Percentiles rank a stretch among this genome's conserved stretches.
Conservation (phyloP, 495 filamentous ascomycete species). For the Hapsidospora chrysogenum region DNA sequence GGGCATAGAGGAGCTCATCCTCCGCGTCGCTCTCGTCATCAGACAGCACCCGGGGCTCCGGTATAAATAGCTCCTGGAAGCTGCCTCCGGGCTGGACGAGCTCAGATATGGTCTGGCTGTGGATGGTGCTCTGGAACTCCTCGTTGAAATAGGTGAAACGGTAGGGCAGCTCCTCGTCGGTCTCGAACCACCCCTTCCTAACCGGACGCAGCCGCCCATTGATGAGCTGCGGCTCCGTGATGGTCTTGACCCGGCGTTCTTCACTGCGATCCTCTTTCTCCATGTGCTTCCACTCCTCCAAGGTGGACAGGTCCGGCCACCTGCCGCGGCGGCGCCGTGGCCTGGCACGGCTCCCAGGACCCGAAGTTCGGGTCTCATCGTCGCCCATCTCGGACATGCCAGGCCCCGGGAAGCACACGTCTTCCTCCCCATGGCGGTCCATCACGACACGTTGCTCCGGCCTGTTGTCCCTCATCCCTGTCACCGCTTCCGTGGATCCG, state of each 20-base stretch:
- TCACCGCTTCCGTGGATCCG: conserved; percentile 10
- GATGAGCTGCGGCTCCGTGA: conserved; percentile 82
- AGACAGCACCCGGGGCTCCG: conserved; percentile 33
- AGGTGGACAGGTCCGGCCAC: conserved; percentile 45
- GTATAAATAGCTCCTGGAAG: conserved; percentile 69
- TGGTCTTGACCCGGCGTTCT: conserved; percentile 75
- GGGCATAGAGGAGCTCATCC: conserved; percentile 24
- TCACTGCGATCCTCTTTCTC: conserved; percentile 79
- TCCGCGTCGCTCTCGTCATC: conserved; percentile 44
- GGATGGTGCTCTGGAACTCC: conserved; percentile 83
- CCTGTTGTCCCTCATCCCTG: conserved; percentile 27
- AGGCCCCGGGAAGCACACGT: conserved; percentile 85
- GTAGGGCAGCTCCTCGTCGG: conserved; percentile 82
- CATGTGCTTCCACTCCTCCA: conserved; percentile 81
- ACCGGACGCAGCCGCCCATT: conserved; percentile 70
- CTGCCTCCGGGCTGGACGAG: conserved; percentile 67
- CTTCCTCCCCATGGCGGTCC: conserved; percentile 40
- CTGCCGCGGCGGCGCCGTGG: conserved; percentile 36
- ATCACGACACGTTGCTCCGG: conserved; percentile 14
- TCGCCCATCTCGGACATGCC: conserved; percentile 62
- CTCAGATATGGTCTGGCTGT: conserved; percentile 87
- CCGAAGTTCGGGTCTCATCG: conserved; percentile 38
- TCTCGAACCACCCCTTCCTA: conserved; percentile 68
- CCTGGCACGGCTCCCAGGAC: conserved; percentile 13
- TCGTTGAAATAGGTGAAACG: conserved; percentile 98